These are phyloP conservation scores for Dillenia turbinata DNA, from an alignment of 164 flowering plant genomes.

Conservation along the genomic window DNA sequence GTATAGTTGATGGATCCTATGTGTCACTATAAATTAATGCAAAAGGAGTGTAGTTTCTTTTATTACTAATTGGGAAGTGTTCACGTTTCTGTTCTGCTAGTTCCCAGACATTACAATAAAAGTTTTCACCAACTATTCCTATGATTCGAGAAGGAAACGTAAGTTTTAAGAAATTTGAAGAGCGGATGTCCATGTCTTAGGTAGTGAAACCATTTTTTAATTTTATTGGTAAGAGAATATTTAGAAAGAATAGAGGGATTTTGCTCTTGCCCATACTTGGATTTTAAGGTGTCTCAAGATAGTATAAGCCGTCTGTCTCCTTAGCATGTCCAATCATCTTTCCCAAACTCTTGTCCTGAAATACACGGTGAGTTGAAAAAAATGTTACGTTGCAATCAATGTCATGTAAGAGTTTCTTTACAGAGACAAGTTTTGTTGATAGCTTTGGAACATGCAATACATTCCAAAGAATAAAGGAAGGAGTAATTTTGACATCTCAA, in stretches of 20 bases:
- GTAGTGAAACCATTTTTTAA: slow-evolving; percentile 5
- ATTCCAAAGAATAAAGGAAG: not conserved
- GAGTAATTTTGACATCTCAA: not conserved
- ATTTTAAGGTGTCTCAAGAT: slow-evolving; percentile 2
- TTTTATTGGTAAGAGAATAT: not conserved
- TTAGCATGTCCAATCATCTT: slow-evolving; percentile 18
- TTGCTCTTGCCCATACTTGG: too few relatives aligned
- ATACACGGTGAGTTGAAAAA: slow-evolving; percentile 6
- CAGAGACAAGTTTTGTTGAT: slow-evolving; percentile 2
- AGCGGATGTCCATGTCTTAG: slow-evolving; percentile 3
- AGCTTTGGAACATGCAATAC: slow-evolving; percentile 15
- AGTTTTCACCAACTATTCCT: slow-evolving; percentile 2
- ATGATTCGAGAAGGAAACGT: slow-evolving; percentile 3
- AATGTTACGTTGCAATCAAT: not conserved
- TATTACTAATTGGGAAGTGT: too few relatives aligned
- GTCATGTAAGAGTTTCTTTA: slow-evolving; percentile 9
- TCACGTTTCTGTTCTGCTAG: slow-evolving; percentile 1
- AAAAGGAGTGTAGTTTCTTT: too few relatives aligned
- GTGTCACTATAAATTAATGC: too few relatives aligned
- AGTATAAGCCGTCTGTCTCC: slow-evolving; percentile 6
- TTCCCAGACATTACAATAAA: not conserved
- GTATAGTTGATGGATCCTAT: too few relatives aligned
- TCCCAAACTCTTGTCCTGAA: slow-evolving; percentile 10
- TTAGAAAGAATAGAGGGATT: not conserved
- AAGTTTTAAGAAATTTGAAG: slow-evolving; percentile 3